These are phyloP conservation scores for Globisporangium nodosum DNA, from an alignment of 352 stramenopile genomes.

Conservation along the genomic window DNA sequence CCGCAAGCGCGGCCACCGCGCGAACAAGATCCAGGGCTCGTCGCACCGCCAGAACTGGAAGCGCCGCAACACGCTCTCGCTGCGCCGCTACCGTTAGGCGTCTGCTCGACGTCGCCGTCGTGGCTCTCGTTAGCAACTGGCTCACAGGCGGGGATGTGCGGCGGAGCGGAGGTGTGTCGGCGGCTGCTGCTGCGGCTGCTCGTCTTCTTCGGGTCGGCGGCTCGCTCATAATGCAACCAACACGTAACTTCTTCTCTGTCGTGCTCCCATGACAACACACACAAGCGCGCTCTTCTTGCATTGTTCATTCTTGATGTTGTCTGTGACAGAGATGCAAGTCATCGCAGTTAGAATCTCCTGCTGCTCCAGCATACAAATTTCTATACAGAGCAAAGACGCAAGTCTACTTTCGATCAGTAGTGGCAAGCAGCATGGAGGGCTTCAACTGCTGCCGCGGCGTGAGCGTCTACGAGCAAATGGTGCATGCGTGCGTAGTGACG, in stretches of 20 bases:
- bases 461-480: slow-evolving; percentile 79
- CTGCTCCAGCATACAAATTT: slow-evolving; percentile 1
- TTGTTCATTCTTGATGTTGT: background rate
- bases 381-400: background rate
- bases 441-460: slow-evolving; percentile 61
- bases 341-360: background rate
- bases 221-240: background rate
- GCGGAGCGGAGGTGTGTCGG: slow-evolving; percentile 4
- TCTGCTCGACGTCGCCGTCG: slow-evolving; percentile 3
- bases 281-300: background rate
- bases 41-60: slow-evolving; percentile 98
- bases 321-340: background rate
- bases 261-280: slow-evolving; percentile 10
- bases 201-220: background rate
- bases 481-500: slow-evolving; percentile 10
- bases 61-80: slow-evolving; percentile 96
- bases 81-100: slow-evolving; percentile 96
- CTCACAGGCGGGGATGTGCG: slow-evolving; percentile 6
- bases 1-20: slow-evolving; percentile 97
- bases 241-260: slow-evolving; percentile 8
- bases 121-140: slow-evolving; percentile 11
- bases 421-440: slow-evolving; percentile 3
- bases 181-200: background rate
- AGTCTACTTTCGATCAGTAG: background rate
- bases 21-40: slow-evolving; percentile 98